Conservation (phyloP, 306 rosid genomes). For the Citrullus colocynthis region DNA sequence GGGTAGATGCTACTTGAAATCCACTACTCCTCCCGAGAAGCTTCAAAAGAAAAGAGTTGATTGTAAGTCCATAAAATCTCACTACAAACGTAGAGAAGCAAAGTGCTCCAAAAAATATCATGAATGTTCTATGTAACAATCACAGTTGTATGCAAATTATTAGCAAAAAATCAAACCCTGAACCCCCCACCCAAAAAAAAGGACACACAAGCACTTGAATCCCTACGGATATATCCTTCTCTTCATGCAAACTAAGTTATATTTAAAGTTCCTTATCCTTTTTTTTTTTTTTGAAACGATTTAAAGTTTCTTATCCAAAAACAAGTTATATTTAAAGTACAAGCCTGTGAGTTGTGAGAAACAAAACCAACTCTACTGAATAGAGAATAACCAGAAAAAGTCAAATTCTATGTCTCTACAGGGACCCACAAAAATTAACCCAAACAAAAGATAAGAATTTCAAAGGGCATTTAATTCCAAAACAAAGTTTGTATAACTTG, state of each 20-base stretch:
- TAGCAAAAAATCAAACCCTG: background rate
- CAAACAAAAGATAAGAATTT: background rate
- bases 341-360: background rate
- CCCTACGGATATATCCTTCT: background rate
- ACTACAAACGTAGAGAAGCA: background rate
- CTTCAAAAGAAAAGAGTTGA: conserved; percentile 27
- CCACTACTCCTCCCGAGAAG: conserved; percentile 90
- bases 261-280: background rate
- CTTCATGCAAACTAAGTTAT: background rate
- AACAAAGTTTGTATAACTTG: background rate
- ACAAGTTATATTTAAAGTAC: background rate
- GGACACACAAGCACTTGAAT: background rate
- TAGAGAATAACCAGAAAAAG: background rate
- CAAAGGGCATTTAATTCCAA: background rate
- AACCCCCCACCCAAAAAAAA: background rate
- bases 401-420: background rate
- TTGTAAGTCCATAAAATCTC: background rate
- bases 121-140: background rate
- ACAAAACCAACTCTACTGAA: background rate
- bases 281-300: too few relatives aligned
- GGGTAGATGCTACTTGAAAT: conserved; percentile 86
- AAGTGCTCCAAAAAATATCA: background rate
- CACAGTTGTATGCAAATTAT: background rate
- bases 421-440: background rate
- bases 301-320: too few relatives aligned